Conservation (phyloP, 2,329 filamentous ascomycete genomes). For the Epichloe scottii region DNA sequence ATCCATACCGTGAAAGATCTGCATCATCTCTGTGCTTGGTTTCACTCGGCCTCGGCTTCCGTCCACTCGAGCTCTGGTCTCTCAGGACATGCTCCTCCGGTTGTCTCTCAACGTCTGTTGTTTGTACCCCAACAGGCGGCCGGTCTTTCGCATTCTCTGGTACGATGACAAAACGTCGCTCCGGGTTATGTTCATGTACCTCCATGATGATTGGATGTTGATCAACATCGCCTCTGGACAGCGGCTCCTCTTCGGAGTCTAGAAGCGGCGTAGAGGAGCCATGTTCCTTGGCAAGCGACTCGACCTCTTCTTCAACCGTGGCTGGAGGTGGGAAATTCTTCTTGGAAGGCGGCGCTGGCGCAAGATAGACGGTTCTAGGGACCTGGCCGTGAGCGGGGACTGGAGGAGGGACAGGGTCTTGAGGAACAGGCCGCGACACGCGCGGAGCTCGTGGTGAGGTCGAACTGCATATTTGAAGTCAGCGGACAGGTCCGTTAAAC, state of each 20-base stretch:
- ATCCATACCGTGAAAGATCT: slow-evolving; percentile 9
- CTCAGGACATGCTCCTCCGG: neutral
- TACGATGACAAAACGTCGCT: slow-evolving; percentile 53
- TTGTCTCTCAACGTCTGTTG: neutral
- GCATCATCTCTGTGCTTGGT: neutral
- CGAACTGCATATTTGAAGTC: slow-evolving; percentile 2
- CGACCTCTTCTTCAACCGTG: slow-evolving; percentile 56
- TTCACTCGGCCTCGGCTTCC: neutral
- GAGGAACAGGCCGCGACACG: slow-evolving; percentile 2
- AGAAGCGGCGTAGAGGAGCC: slow-evolving; percentile 20
- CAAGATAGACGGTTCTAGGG: slow-evolving; percentile 6
- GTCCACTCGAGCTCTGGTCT: neutral
- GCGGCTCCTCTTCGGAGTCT: slow-evolving; percentile 38
- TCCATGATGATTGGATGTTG: slow-evolving; percentile 57
- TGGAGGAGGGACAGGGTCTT: slow-evolving; percentile 10
- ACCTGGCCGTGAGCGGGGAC: slow-evolving; percentile 6
- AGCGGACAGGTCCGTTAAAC: neutral
- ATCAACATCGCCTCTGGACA: slow-evolving; percentile 51
- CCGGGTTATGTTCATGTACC: slow-evolving; percentile 45
- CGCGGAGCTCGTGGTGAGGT: slow-evolving; percentile 11
- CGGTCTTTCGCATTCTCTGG: slow-evolving; percentile 16
- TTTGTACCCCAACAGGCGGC: neutral
- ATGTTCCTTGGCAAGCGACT: slow-evolving; percentile 49
- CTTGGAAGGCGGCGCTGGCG: slow-evolving; percentile 6
- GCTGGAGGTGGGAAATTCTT: slow-evolving; percentile 45